Base-by-base conservation (phyloP, 441 rosid genomes). In the Brassica balearica region DNA sequence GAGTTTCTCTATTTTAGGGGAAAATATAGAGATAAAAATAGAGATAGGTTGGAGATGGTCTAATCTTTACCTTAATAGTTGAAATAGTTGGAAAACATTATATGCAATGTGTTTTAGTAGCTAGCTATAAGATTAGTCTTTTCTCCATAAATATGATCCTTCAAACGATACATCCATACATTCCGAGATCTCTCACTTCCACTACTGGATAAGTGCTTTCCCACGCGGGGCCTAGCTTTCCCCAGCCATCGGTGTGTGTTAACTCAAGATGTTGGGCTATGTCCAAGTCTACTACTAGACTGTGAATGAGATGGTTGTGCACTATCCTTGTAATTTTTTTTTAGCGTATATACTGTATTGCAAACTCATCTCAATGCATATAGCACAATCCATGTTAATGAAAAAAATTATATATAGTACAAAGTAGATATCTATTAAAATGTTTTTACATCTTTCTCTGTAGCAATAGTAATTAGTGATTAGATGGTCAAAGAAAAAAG, bases 181-280 rank as follows among this genome's bases (percentile, higher is more conserved):
- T 36, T 65, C 46, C 6, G 15, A 12, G 12, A 8, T 32, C 68
- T 34, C 15, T 65, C 68, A 34, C 8, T 65, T 65, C 68, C 68
- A 34, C 23, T 17, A 65, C 48, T 65, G 8, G 27, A 17, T 65
- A 65, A 65, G 22, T 10, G 27, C 29, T 38, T 65, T 10, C 7
- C 15, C 27, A 65, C 14, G 27, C 15, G 69, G 53, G 55, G 25
- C 69, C 25, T 36, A 65, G 69, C 48, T 64, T 62, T 62, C 41
- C 66, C 41, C 20, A 62, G 14, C 41, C 66, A 62, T 27, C 66
- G 41, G 41, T 62, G 34, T 27, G 41, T n/a, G 66, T 62, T 27
- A 12, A 62, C 29, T 62, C 66, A 62, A 62, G 19, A 62, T 29
- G 66, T 62, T 62, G 6, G 41, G 41, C 66, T 62, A 29, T 62